These are phyloP conservation scores for Russula sp. DNA, from an alignment of 768 basidiomycete genomes.

Conservation along the genomic window DNA sequence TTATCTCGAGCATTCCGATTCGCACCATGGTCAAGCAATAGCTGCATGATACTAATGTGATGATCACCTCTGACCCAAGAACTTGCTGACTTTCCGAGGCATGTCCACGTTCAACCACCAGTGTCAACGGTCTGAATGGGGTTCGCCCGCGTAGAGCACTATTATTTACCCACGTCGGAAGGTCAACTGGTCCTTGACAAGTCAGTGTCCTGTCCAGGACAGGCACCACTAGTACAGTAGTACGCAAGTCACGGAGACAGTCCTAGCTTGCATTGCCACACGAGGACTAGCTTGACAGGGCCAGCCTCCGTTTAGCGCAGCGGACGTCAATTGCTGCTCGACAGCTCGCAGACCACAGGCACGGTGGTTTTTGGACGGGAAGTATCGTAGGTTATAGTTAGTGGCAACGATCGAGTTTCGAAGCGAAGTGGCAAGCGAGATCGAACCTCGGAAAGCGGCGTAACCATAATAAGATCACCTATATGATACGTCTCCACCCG, in stretches of 20 bases:
- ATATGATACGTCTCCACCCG: not conserved
- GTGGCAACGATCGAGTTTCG: not conserved
- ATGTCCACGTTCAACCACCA: not conserved
- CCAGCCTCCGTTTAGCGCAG: not conserved
- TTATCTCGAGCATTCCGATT: not conserved
- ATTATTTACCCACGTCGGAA: not conserved
- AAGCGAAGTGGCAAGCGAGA: not conserved
- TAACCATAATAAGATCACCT: not conserved
- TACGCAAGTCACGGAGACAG: not conserved
- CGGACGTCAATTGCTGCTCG: not conserved
- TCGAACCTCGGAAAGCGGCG: not conserved
- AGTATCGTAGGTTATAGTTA: no score
- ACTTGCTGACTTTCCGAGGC: not conserved
- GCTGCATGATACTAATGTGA: not conserved
- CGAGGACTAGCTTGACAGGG: not conserved
- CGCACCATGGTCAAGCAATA: not conserved
- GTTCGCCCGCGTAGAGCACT: not conserved
- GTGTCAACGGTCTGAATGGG: not conserved
- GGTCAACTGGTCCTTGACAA: not conserved
- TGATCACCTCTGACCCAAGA: not conserved
- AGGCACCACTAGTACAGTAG: not conserved
- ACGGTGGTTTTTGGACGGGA: not conserved
- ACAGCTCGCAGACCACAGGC: not conserved
- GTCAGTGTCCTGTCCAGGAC: not conserved
- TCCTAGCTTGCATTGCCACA: not conserved